Base-by-base conservation (phyloP, 345 rosid species). In the Syzygium grande region DNA sequence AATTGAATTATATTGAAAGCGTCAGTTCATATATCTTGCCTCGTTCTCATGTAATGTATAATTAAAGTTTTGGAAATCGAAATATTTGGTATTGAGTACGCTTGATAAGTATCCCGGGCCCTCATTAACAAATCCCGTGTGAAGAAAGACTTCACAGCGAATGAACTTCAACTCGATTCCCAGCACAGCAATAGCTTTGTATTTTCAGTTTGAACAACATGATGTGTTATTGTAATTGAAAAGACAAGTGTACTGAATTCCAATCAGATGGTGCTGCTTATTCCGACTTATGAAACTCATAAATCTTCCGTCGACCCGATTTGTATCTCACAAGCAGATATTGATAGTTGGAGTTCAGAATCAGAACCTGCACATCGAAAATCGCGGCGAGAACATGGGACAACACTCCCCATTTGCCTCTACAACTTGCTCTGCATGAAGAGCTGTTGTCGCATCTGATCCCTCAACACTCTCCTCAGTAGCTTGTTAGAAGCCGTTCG, bases 401-500 rank as follows among this genome's bases (percentile, higher is more conserved):
- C 43, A 2, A 30, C 41, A 65, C 79, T 65, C 19, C 43, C 79
- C 79, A 30, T 34, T 30, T 22, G 23, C 86, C 84, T 59, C 84
- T 91, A 94, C 29, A 95, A 91, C 87, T 89, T 92, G 87, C 95
- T 94, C 54, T 90, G 87, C n/a, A 73, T 77, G n/a, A 92, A 88
- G 52, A 91, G 88, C 88, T 94, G 94, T 13, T 88, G 93, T 91
- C 88, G 93, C 86, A 94, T 86, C 87, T 93, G 92, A 88, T 95
- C 96, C 92, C 96, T 94, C 92, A 96, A 85, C 8, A 92, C 94
- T 91, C 99, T 93, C 89, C 98, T 94, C 17, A 97, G 86, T 85
- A 96, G 87, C 92, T 97, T 97, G 92, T 95, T 95, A 0, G 98
- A 96, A 61, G 99, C 97, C 27, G 97, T 96, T 87, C 99, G 91